A percentile compares a stretch with the other conserved stretches of the same genome.
phyloP scores from a whole-genome alignment of 371 early-diverging fungal genomes.

The Thermomucor indicae-seudaticae region DNA sequence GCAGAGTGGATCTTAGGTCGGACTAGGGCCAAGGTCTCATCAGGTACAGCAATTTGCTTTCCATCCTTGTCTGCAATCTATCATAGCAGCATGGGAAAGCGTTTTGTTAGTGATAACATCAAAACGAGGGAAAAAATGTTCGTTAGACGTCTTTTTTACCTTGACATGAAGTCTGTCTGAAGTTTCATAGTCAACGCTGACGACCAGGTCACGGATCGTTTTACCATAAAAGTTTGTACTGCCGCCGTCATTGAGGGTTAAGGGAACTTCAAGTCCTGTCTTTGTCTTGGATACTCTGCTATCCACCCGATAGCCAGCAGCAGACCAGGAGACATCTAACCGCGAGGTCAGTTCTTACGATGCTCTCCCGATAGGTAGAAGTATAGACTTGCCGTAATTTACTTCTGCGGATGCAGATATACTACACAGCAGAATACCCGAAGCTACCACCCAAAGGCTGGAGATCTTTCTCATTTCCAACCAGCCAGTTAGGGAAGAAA shows the following conservation, averaged over 20 bases:
- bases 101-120: neutral
- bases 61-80: constrained; percentile 44
- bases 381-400: too few relatives aligned
- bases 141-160: constrained; percentile 6
- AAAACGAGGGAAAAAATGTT: neutral
- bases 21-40: constrained; percentile 30
- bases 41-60: constrained; percentile 55
- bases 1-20: constrained; percentile 11
- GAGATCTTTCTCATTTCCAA: too few relatives aligned
- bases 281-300: constrained; percentile 15
- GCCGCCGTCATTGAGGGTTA: neutral
- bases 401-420: too few relatives aligned
- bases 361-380: too few relatives aligned
- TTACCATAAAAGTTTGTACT: constrained; percentile 33
- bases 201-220: constrained; percentile 36
- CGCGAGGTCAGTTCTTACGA: too few relatives aligned
- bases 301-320: constrained; percentile 23
- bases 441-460: too few relatives aligned
- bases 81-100: too few relatives aligned
- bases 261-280: constrained; percentile 22
- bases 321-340: constrained; percentile 4
- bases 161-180: constrained; percentile 47
- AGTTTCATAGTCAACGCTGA: constrained; percentile 48
- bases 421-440: too few relatives aligned
- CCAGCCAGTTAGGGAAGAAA: too few relatives aligned